Evolutionary conservation across 805 yeast genomes (phyloP), one percentile per base, ranked within the genome.

Genomic region (Lachancea sp.): DNA sequence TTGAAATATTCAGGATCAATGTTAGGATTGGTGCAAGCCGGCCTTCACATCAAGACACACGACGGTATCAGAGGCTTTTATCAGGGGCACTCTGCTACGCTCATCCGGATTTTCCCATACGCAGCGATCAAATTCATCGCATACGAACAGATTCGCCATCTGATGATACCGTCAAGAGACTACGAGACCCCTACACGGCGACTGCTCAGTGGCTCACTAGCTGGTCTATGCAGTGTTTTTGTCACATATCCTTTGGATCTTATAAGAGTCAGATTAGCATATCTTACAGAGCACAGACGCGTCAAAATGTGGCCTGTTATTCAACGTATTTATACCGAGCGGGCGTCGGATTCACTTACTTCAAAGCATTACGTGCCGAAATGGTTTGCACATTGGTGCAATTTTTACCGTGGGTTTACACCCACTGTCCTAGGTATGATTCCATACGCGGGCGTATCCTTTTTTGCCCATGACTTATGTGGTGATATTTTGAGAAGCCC

Each of bases 401-500:
- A 89, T 65, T 92, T 89, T 61, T 92, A 90, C 64, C 72, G 97
- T 43, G 98, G 98, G 2, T 92, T 90, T 62, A 75, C 83, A 6
- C 96, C 98, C 15, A 92, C 98, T 0, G 80, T 92, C 33, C 54
- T 89, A 29, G 98, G 98, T 8, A 89, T 92, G 95, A 71, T 92
- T 17, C 98, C 98, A 1, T 92, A 92, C 59, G 98, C 98, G 1
- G 98, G 98, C 8, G 97, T 90, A 3, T 85, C 96, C 3, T 92
- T 92, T 56, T 84, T 88, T 65, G 84, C 96, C 3, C 97, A 92
- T 63, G 98, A 92, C 65, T 60, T 79, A 42, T 70, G 89, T 43
- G 97, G 90, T 63, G 98, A 92, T 63, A 54, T 89, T 1, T 77
- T 92, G 56, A 70, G 96, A 46, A 69, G 82, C n/a, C 68, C 70